These are phyloP conservation scores for Neonectria sp. DNA, from an alignment of 2,329 filamentous ascomycete species.

Conservation along the genomic window DNA sequence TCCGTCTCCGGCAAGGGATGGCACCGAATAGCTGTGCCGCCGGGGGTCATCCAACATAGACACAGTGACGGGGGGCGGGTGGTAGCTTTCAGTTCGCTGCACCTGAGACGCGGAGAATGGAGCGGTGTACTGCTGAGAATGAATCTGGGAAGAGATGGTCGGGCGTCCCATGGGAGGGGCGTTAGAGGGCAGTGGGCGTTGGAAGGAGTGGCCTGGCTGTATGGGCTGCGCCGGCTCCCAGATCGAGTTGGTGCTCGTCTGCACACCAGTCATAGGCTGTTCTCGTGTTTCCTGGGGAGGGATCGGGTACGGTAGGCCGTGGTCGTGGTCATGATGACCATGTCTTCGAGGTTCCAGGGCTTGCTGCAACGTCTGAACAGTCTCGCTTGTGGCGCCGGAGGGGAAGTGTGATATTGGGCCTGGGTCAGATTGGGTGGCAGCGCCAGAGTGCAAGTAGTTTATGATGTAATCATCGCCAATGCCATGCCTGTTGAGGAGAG, in stretches of 20 bases:
- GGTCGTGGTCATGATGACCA: slow-evolving; percentile 49
- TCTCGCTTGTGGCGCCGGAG: slow-evolving; percentile 43
- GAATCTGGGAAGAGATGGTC: slow-evolving; percentile 42
- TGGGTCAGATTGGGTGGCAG: slow-evolving; percentile 37
- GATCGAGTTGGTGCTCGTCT: slow-evolving; percentile 50
- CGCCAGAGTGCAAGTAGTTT: slow-evolving; percentile 52
- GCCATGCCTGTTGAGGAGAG: slow-evolving; percentile 71
- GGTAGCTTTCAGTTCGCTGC: slow-evolving; percentile 42
- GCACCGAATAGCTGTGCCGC: slow-evolving; percentile 45
- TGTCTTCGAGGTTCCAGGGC: slow-evolving; percentile 55
- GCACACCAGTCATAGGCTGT: slow-evolving; percentile 51
- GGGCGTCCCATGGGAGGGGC: slow-evolving; percentile 40
- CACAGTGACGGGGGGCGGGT: slow-evolving; percentile 36
- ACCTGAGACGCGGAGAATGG: slow-evolving; percentile 40
- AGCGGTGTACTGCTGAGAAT: slow-evolving; percentile 42
- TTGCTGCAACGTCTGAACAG: slow-evolving; percentile 55
- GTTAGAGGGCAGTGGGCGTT: slow-evolving; percentile 42
- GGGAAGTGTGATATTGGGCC: slow-evolving; percentile 39
- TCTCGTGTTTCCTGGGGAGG: slow-evolving; percentile 53
- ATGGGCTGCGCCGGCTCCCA: slow-evolving; percentile 52
- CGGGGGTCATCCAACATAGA: slow-evolving; percentile 45
- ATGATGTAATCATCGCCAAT: slow-evolving; percentile 70
- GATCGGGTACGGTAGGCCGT: slow-evolving; percentile 46
- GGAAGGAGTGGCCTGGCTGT: slow-evolving; percentile 44
- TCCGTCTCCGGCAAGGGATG: slow-evolving; percentile 38